Base-by-base conservation (phyloP, 116 monocot species). In the Cymodocea nodosa region DNA sequence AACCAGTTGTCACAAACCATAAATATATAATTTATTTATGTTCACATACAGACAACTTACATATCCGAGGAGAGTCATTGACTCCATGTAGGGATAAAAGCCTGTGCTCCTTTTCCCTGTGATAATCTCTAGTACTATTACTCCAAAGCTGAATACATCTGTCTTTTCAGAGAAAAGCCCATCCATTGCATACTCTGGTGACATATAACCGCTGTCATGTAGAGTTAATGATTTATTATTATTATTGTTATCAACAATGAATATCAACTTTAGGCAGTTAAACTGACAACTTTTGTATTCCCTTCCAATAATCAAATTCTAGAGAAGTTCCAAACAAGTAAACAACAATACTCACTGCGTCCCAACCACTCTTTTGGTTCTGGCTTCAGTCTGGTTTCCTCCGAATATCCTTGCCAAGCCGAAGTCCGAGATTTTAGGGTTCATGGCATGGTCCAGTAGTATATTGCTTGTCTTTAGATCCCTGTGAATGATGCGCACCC, bases 371-470 rank as follows among this genome's bases (percentile, higher is more conserved):
- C 30, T 30, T 30, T 30, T 30, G 30, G 30, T 30, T 3, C 2
- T 30, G 30, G 30, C 81, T 67, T 78, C 68, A 5, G 71, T 80
- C 35, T 85, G 65, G 18, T 82, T 74, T 15, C 56, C 59, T 4
- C 78, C 77, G 56, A 89, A 81, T 14, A 89, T 89, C 67, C 86
- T 83, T 19, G 89, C 85, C 71, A 88, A 50, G 13, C 83, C 93
- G 63, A 88, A 88, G 54, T 93, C 85, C 15, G 93, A 93, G 23
- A 93, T 93, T 50, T 93, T 93, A 2, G 89, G 89, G 62, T 78
- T 92, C 79, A 93, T 77, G 0, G 73, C 59, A 18, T 50, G 65
- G 60, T 93, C 93, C 6, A 85, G 75, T 0, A 86, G 66, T 35
- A 93, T 74, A 53, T 85, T 88, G 76, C 83, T 89, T 4, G 80